Evolutionary conservation across 164 flowering plant genomes (phyloP).

Genomic region (Aristolochia fimbriata): DNA sequence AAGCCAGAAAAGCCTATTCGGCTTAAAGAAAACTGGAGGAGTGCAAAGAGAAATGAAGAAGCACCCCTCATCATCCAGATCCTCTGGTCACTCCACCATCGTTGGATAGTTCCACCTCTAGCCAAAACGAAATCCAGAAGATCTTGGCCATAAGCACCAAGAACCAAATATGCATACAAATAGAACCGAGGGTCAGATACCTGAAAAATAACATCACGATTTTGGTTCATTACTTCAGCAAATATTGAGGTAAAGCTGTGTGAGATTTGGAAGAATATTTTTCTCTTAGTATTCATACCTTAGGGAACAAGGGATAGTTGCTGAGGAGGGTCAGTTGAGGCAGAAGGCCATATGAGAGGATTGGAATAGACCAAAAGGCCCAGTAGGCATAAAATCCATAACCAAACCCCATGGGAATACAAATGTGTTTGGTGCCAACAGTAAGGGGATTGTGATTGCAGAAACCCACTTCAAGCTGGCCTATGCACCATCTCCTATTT

Average conservation of each 20-base stretch:
- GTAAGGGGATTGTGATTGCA: slow-evolving; percentile 33
- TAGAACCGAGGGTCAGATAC: slow-evolving; percentile 42
- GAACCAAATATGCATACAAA: slow-evolving; percentile 41
- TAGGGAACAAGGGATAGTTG: slow-evolving; percentile 39
- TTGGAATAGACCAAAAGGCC: slow-evolving; percentile 43
- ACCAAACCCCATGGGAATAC: slow-evolving; percentile 3
- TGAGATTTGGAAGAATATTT: too few species aligned
- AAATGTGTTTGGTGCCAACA: slow-evolving; percentile 31
- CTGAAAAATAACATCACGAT: slow-evolving; percentile 14
- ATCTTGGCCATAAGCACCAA: slow-evolving; percentile 57
- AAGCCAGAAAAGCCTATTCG: slow-evolving; percentile 25
- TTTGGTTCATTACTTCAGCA: not conserved
- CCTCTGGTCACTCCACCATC: slow-evolving; percentile 79
- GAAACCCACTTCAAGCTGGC: slow-evolving; percentile 41
- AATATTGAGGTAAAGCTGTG: not conserved
- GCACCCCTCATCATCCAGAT: slow-evolving; percentile 61
- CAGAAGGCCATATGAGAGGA: slow-evolving; percentile 41
- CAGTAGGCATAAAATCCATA: slow-evolving; percentile 26
- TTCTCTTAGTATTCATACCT: slow-evolving; percentile 25
- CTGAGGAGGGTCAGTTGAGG: slow-evolving; percentile 56
- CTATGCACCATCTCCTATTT: slow-evolving; percentile 52
- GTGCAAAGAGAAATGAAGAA: slow-evolving; percentile 35
- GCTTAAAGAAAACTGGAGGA: slow-evolving; percentile 27
- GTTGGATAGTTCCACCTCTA: slow-evolving; percentile 21
- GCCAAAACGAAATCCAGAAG: slow-evolving; percentile 24